phyloP scores from a whole-genome alignment of 2,329 filamentous ascomycete species.

The Epichloe coenophiala region DNA sequence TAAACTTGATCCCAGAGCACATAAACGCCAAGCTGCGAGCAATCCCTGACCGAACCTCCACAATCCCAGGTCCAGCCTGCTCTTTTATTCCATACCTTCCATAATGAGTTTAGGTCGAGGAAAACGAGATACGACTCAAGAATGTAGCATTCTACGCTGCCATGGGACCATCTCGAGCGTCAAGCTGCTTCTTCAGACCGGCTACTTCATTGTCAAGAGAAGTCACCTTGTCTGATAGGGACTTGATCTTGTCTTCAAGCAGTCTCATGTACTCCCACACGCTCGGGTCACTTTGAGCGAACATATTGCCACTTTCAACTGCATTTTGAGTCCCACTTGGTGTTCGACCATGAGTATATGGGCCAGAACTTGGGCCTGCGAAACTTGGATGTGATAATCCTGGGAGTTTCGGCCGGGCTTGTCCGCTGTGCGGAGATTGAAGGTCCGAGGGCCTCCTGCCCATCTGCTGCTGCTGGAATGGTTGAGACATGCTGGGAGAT shows the following conservation, averaged over 20 bases:
- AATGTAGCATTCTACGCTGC: not conserved
- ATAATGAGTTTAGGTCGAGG: not conserved
- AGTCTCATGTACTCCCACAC: conserved; percentile 61
- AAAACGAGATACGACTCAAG: not conserved
- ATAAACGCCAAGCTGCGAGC: conserved; percentile 1
- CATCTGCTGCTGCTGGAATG: conserved; percentile 48
- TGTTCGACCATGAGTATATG: conserved; percentile 19
- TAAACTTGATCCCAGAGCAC: conserved; percentile 12
- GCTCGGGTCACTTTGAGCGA: conserved; percentile 45
- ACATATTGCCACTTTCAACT: conserved; percentile 53
- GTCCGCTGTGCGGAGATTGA: conserved; percentile 37
- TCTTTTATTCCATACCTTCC: not conserved
- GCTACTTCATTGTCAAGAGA: conserved; percentile 21
- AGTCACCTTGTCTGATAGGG: conserved; percentile 20
- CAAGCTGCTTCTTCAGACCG: conserved; percentile 20
- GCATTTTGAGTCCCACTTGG: conserved; percentile 39
- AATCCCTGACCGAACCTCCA: not conserved
- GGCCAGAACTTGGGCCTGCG: conserved; percentile 16
- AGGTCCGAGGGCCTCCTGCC: conserved; percentile 42
- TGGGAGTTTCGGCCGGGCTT: conserved; percentile 24
- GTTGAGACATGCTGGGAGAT: conserved; percentile 52
- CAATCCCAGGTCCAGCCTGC: not conserved
- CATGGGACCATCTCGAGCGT: conserved; percentile 16
- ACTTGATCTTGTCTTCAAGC: conserved; percentile 43
- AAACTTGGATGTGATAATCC: conserved; percentile 24